Percentiles rank a stretch among this genome's conserved stretches.
Conservation (phyloP, 2,329 filamentous ascomycete species). For the Fusarium equiseti region DNA sequence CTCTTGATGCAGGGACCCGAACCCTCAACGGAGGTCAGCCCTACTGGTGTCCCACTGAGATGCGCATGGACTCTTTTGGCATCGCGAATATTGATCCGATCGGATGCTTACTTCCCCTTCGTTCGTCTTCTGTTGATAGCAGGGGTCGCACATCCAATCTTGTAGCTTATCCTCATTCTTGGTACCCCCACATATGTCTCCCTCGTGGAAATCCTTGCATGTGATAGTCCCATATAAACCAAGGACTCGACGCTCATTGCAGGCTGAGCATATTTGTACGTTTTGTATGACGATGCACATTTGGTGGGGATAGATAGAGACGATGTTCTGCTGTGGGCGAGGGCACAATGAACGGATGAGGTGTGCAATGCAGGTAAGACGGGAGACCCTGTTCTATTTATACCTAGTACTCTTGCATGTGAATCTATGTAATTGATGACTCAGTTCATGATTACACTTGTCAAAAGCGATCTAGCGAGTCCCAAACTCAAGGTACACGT, state of each 20-base stretch:
- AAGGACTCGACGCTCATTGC: fast-evolving
- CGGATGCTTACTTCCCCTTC: background rate
- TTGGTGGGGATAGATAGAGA: too few species aligned
- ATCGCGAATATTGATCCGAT: background rate
- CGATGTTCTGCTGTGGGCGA: too few species aligned
- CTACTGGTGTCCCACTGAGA: background rate
- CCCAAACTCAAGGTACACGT: too few species aligned
- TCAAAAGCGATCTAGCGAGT: too few species aligned
- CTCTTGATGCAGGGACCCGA: background rate
- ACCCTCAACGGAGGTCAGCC: background rate
- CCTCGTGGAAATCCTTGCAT: background rate
- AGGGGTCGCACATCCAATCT: background rate
- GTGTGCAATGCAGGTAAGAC: too few species aligned
- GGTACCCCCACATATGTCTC: background rate
- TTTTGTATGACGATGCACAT: background rate
- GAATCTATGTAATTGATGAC: background rate
- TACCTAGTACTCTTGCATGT: background rate
- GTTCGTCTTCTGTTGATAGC: background rate
- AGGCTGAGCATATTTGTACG: background rate
- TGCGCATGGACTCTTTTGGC: background rate
- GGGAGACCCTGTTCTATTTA: fast-evolving
- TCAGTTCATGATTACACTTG: background rate
- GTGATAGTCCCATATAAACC: background rate
- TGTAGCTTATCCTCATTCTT: background rate
- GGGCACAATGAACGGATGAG: too few species aligned